phyloP scores from a whole-genome alignment of 805 yeast genomes.

The Ascoidea tarda region DNA sequence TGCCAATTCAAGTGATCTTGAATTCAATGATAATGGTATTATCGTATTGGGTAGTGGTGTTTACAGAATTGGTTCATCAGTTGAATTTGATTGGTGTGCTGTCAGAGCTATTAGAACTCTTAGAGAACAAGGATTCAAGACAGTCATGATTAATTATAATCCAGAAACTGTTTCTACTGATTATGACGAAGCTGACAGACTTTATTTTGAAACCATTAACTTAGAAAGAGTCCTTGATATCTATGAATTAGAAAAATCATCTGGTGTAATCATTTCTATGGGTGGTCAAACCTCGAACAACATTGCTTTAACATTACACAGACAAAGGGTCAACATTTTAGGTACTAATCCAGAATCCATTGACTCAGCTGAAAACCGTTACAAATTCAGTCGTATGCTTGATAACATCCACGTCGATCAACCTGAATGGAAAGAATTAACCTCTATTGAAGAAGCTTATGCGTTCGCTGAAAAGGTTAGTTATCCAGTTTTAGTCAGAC shows the following conservation, averaged over 20 bases:
- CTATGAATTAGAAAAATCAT: constrained; percentile 78
- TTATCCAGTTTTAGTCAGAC: constrained; percentile 94
- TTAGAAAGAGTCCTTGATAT: constrained; percentile 90
- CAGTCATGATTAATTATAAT: constrained; percentile 94
- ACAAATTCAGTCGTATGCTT: constrained; percentile 94
- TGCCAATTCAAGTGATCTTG: constrained; percentile 76
- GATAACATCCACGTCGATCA: constrained; percentile 95
- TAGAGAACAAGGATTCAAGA: constrained; percentile 74
- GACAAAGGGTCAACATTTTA: constrained; percentile 87
- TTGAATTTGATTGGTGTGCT: constrained; percentile 99
- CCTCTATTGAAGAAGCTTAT: constrained; percentile 87
- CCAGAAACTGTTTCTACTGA: constrained; percentile 99
- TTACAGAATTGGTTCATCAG: constrained; percentile 96
- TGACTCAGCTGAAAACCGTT: constrained; percentile 95
- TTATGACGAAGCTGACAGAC: constrained; percentile 94
- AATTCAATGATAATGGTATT: constrained; percentile 76
- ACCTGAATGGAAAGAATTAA: constrained; percentile 98
- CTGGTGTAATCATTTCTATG: constrained; percentile 92
- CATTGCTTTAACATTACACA: constrained; percentile 82
- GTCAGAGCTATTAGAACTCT: constrained; percentile 92
- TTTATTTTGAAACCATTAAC: constrained; percentile 91
- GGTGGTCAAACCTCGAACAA: constrained; percentile 99
- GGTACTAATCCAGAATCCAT: constrained; percentile 99
- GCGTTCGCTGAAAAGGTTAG: constrained; percentile 80
- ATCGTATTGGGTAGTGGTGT: constrained; percentile 98